Percentiles rank a stretch among this genome's conserved stretches.
Evolutionary conservation across 1,284 basidiomycete genomes (phyloP).

Genomic region (Tetrapyrgos nigripes): DNA sequence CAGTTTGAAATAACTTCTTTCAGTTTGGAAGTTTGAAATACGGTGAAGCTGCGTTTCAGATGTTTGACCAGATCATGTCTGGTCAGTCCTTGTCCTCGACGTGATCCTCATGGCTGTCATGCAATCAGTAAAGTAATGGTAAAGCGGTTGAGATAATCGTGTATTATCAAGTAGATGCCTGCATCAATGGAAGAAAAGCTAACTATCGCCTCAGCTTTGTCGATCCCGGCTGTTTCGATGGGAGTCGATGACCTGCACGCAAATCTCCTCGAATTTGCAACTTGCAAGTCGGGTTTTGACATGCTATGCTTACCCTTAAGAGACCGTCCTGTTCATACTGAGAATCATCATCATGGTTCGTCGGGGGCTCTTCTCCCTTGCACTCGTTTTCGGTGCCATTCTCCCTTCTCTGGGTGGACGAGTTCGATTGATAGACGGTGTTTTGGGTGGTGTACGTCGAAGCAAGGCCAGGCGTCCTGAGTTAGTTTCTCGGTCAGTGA

Average conservation of each 20-base stretch:
- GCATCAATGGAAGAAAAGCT: too few relatives aligned
- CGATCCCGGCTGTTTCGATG: too few relatives aligned
- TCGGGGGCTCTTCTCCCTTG: background rate
- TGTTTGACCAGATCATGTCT: conserved; percentile 45
- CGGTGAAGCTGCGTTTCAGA: conserved; percentile 44
- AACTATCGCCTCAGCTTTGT: too few relatives aligned
- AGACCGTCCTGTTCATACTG: too few relatives aligned
- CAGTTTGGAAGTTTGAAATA: conserved; percentile 34
- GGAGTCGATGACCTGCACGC: too few relatives aligned
- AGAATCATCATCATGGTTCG: background rate
- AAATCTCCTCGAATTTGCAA: too few relatives aligned
- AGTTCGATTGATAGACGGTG: conserved; percentile 10
- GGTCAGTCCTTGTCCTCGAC: conserved; percentile 34
- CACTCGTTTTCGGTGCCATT: background rate
- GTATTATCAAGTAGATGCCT: too few relatives aligned
- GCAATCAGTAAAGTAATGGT: too few relatives aligned
- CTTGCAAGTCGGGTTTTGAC: too few relatives aligned
- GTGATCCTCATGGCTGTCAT: too few relatives aligned
- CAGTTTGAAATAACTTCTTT: background rate
- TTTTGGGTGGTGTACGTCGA: conserved; percentile 10
- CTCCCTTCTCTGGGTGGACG: conserved; percentile 8
- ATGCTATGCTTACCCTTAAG: too few relatives aligned
- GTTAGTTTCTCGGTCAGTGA: background rate
- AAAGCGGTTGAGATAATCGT: too few relatives aligned
- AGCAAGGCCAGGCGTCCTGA: background rate